Conservation (phyloP, 768 basidiomycete genomes). For the Suillus subalutaceus region DNA sequence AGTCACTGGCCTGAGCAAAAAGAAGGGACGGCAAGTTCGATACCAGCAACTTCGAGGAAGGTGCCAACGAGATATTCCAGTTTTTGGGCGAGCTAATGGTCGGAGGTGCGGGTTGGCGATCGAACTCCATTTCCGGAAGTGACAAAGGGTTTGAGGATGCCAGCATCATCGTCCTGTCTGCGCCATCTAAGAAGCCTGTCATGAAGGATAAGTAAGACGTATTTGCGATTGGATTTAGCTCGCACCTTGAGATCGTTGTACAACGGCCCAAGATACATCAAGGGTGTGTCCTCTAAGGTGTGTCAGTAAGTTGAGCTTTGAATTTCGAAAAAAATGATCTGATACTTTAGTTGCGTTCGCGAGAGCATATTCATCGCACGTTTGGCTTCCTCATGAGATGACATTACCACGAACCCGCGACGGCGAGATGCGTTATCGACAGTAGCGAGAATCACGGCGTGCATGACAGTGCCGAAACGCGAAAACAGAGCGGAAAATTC, state of each 20-base stretch:
- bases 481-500: constrained; percentile 68
- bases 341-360: constrained; percentile 70
- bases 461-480: constrained; percentile 66
- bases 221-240: background rate
- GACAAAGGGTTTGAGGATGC: constrained; percentile 46
- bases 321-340: constrained; percentile 3
- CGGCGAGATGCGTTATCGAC: constrained; percentile 83
- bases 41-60: constrained; percentile 60
- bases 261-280: constrained; percentile 87
- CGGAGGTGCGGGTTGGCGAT: constrained; percentile 26
- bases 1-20: constrained; percentile 66
- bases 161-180: constrained; percentile 70
- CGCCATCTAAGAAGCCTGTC: constrained; percentile 79
- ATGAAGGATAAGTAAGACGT: constrained; percentile 12
- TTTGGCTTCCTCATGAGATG: constrained; percentile 69
- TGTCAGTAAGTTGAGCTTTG: constrained; percentile 10
- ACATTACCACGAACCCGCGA: constrained; percentile 85
- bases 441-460: constrained; percentile 82
- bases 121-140: constrained; percentile 30
- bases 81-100: constrained; percentile 35
- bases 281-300: constrained; percentile 65
- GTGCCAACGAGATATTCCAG: constrained; percentile 37
- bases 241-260: constrained; percentile 80
- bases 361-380: constrained; percentile 67
- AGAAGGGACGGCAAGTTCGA: constrained; percentile 66